Base-by-base conservation (phyloP, 2,329 filamentous ascomycete genomes). In the Trichophyton mentagrophytes region DNA sequence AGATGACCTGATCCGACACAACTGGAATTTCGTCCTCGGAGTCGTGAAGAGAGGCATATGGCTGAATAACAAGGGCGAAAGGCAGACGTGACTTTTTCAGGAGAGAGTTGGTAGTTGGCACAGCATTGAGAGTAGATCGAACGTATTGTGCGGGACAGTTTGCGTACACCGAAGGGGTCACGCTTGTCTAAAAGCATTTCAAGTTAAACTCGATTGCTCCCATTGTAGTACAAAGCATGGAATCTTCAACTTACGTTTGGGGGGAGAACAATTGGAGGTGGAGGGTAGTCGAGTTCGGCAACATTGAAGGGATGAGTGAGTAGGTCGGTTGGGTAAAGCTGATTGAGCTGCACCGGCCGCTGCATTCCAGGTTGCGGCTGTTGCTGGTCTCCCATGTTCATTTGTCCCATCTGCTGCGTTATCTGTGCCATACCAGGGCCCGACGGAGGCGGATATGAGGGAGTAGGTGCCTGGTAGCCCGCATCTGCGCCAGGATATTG, bases 41-140 rank as follows among this genome's bases (percentile, higher is more conserved):
- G 72, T 99, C 93, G 72, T 96, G 92, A 33, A 99, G 84, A 27
- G 91, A 85, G 44, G 86, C 90, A 70, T 97, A 99, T 13, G 93
- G 93, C 75, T 97, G 92, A 66, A 99, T 96, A 64, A 97, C 86
- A 42, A 99, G 85, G 46, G 92, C 91, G 71, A 97, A 95, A 0
- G 93, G 93, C 62, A 99, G 81, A 74, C 91, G 93, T 61, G 91
- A 96, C 78, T 97, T 97, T 78, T 97, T 99, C 63, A 99, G 82
- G 27, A 97, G 81, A 20, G 89, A 93, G 74, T 95, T 85, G 62
- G 89, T 96, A 22, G 90, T 95, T 2, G 93, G 93, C 49, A 96
- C 86, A 27, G 90, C 90, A 73, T 97, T 97, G 65, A 99, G 78
- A 4, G 93, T 97, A 20, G 93, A 97, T 67, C 93, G 89, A 65